Evolutionary conservation across 164 flowering plant genomes (phyloP).

Genomic region (Magnolia officinalis): DNA sequence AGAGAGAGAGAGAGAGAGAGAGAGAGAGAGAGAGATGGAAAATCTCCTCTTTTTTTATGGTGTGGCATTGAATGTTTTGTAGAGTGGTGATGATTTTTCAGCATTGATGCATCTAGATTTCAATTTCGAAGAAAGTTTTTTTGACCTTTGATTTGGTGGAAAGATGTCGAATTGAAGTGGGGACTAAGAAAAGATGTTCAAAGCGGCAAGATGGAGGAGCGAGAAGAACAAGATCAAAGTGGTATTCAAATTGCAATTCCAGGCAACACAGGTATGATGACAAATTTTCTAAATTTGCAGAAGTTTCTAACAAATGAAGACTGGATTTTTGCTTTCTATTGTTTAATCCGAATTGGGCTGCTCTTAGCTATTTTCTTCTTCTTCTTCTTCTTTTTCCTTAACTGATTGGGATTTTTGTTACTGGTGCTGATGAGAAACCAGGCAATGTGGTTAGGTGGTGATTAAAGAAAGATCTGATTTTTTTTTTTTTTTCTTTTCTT

Average conservation of each 20-base stretch:
- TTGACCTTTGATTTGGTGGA: neutral
- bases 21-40: neutral
- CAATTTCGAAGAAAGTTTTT: neutral
- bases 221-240: slow-evolving; percentile 83
- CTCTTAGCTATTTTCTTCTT: neutral
- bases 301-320: neutral
- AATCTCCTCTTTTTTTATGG: neutral
- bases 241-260: slow-evolving; percentile 78
- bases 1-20: slow-evolving; percentile 1
- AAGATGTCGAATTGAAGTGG: slow-evolving; percentile 20
- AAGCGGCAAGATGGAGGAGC: slow-evolving; percentile 79
- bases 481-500: neutral
- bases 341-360: no score
- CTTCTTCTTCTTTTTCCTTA: neutral
- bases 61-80: neutral
- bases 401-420: neutral
- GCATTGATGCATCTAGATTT: neutral
- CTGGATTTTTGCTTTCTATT: neutral
- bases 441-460: slow-evolving; percentile 19
- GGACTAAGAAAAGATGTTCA: slow-evolving; percentile 53
- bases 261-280: slow-evolving; percentile 65
- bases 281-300: neutral
- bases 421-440: neutral
- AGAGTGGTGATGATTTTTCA: neutral
- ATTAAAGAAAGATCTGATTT: slow-evolving; percentile 2